phyloP scores from a whole-genome alignment of 371 early-diverging fungal species.

The Amoeboaphelidium protococcarum region DNA sequence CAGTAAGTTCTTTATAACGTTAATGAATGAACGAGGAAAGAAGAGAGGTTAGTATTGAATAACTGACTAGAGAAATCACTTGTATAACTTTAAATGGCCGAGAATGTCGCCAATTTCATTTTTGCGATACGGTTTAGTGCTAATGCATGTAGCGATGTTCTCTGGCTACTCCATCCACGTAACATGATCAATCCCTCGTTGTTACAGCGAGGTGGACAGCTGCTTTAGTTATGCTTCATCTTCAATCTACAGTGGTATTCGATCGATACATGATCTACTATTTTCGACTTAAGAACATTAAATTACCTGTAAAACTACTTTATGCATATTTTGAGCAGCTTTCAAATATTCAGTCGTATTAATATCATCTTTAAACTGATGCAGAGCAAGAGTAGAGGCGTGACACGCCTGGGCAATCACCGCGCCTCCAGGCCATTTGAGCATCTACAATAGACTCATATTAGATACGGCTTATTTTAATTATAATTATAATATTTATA shows the following conservation, averaged over 20 bases:
- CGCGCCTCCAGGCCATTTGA: constrained; percentile 51
- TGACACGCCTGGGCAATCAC: constrained; percentile 67
- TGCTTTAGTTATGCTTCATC: constrained; percentile 30
- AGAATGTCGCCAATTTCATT: constrained; percentile 25
- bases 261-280: not conserved
- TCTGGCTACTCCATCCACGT: constrained; percentile 67
- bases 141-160: constrained; percentile 48
- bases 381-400: constrained; percentile 41
- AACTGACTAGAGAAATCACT: constrained; percentile 1
- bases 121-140: constrained; percentile 38
- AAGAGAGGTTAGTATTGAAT: too few relatives aligned
- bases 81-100: constrained; percentile 19
- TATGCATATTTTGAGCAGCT: constrained; percentile 44
- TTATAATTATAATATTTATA: too few relatives aligned
- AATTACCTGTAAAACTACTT: constrained; percentile 39
- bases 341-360: constrained; percentile 29
- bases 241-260: constrained; percentile 23
- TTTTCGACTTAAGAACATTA: constrained; percentile 1
- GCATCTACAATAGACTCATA: too few relatives aligned
- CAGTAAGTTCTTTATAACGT: too few relatives aligned
- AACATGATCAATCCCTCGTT: constrained; percentile 24
- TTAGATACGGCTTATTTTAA: too few relatives aligned
- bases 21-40: too few relatives aligned
- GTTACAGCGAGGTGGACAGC: constrained; percentile 22
- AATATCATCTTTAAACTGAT: constrained; percentile 23